Conservation (phyloP, 345 rosid genomes). For the Pugionium dolabratum region DNA sequence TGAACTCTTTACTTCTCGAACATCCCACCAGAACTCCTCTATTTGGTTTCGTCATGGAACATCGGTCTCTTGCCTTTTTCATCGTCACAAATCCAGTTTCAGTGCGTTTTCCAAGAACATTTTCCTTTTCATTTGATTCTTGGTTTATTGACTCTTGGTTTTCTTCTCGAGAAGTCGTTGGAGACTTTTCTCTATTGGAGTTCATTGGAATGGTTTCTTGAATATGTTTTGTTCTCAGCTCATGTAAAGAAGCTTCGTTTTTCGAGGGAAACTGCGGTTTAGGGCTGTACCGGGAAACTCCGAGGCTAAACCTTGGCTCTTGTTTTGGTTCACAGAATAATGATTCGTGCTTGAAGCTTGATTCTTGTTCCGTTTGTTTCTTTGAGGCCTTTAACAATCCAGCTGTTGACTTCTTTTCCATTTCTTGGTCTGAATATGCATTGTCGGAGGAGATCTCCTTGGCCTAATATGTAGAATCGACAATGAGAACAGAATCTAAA, state of each 20-base stretch:
- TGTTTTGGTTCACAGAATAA: slow-evolving; percentile 12
- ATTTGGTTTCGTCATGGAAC: slow-evolving; percentile 25
- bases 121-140: slow-evolving; percentile 39
- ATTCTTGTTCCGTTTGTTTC: slow-evolving; percentile 19
- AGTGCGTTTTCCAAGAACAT: slow-evolving; percentile 28
- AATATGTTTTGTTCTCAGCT: slow-evolving; percentile 26
- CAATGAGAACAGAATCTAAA: slow-evolving; percentile 9
- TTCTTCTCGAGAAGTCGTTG: slow-evolving; percentile 7
- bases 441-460: slow-evolving; percentile 28
- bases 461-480: slow-evolving; percentile 25
- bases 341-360: slow-evolving; percentile 35
- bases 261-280: slow-evolving; percentile 24
- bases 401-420: slow-evolving; percentile 3
- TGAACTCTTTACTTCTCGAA: slow-evolving; percentile 31
- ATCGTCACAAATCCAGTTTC: slow-evolving; percentile 57
- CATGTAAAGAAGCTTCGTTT: slow-evolving; percentile 26
- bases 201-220: slow-evolving; percentile 23
- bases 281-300: not conserved
- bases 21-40: slow-evolving; percentile 35
- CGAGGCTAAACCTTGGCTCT: not conserved
- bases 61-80: slow-evolving; percentile 45
- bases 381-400: slow-evolving; percentile 7
- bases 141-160: not conserved
- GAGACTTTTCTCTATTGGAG: slow-evolving; percentile 23
- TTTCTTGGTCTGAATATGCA: slow-evolving; percentile 20